Conservation (phyloP, 2,329 filamentous ascomycete species). For the Sporothrix sp. region DNA sequence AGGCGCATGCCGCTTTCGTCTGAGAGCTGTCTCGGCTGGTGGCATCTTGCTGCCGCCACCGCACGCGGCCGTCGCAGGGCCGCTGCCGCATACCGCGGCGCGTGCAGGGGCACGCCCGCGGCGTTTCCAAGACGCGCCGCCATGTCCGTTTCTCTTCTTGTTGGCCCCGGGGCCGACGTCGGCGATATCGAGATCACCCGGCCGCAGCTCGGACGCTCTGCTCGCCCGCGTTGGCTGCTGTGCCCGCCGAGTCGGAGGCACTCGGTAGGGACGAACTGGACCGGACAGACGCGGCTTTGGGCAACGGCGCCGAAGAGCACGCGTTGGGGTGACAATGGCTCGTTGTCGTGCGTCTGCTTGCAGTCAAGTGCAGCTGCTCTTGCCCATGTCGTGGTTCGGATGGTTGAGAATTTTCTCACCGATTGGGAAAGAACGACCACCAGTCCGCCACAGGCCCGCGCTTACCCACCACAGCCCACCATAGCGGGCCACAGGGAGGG, state of each 20-base stretch:
- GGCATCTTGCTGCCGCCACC: neutral
- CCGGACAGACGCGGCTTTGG: neutral
- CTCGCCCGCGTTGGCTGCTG: too few relatives aligned
- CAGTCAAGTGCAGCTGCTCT: neutral
- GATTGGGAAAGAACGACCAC: neutral
- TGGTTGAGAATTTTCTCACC: slow-evolving; percentile 5
- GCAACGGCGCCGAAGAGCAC: neutral
- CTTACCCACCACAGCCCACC: slow-evolving; percentile 4
- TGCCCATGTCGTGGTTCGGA: neutral
- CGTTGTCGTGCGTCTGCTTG: neutral
- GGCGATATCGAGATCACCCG: neutral
- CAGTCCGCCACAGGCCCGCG: neutral
- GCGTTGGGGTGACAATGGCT: slow-evolving; percentile 5
- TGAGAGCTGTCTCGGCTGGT: neutral
- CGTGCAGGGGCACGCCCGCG: slow-evolving; percentile 5
- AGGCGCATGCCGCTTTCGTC: neutral
- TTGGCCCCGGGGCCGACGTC: neutral
- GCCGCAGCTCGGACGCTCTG: neutral
- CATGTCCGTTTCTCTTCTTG: neutral
- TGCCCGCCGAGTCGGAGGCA: neutral
- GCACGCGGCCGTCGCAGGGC: neutral
- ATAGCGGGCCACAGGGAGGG: neutral
- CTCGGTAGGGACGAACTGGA: neutral
- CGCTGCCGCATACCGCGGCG: slow-evolving; percentile 2
- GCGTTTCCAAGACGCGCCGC: slow-evolving; percentile 4